Conservation (phyloP, 1,284 basidiomycete species). For the Austroboletus niveus region DNA sequence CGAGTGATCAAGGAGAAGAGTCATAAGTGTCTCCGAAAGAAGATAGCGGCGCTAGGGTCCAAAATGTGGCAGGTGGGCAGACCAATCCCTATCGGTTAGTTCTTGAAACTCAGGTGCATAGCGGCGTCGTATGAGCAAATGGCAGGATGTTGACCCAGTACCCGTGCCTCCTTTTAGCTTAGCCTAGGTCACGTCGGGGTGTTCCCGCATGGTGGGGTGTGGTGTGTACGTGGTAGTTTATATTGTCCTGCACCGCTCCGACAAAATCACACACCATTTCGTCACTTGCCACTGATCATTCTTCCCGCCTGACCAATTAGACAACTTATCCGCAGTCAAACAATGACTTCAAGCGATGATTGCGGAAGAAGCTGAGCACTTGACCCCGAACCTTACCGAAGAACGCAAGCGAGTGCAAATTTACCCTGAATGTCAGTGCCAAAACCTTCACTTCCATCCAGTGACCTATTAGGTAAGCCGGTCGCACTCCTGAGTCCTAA, state of each 20-base stretch:
- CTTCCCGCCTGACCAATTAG: neutral
- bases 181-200: neutral
- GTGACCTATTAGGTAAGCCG: neutral
- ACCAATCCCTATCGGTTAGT: slow-evolving; percentile 3
- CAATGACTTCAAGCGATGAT: neutral
- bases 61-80: slow-evolving; percentile 3
- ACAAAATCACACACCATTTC: neutral
- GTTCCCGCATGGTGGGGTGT: neutral
- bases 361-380: neutral
- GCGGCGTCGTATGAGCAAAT: neutral
- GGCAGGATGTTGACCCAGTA: neutral
- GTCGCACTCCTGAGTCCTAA: neutral
- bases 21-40: neutral
- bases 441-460: no score
- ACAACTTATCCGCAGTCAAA: neutral
- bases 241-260: no score
- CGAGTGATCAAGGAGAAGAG: neutral
- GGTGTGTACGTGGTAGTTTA: no score
- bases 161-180: neutral
- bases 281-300: neutral
- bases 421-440: neutral
- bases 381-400: neutral
- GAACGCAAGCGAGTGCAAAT: neutral
- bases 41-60: neutral
- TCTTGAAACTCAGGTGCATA: neutral